Evolutionary conservation across 176 grass and related monocot genomes (phyloP).

Genomic region (Ampelocalamus luodianensis): DNA sequence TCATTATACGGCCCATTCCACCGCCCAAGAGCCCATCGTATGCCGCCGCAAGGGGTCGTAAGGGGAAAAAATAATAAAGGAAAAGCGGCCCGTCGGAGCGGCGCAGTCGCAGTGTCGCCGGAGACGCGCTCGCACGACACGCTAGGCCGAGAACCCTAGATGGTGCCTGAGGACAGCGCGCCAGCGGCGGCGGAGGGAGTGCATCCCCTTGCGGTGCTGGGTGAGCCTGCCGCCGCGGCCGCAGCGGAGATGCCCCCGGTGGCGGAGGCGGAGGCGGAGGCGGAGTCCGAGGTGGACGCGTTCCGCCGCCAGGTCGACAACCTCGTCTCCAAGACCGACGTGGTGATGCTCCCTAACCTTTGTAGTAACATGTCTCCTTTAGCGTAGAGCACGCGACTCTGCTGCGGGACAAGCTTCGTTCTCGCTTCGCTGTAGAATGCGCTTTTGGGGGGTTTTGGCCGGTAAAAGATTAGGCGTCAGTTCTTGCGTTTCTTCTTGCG

Average conservation of each 20-base stretch:
- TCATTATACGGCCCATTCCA: no score
- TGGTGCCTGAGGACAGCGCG: constrained; percentile 44
- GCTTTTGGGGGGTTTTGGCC: background rate
- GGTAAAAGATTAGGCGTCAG: background rate
- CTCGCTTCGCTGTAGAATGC: background rate
- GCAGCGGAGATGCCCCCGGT: background rate
- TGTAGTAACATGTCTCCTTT: background rate
- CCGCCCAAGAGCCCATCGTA: no score
- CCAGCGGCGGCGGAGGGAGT: constrained; percentile 13
- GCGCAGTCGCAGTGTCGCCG: background rate
- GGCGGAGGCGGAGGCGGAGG: constrained; percentile 1
- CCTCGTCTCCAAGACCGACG: constrained; percentile 56
- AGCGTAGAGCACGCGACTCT: background rate
- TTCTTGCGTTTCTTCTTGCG: background rate
- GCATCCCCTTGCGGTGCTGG: background rate
- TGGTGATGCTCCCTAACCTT: constrained; percentile 33
- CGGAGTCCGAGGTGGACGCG: constrained; percentile 39
- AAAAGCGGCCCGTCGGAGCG: background rate
- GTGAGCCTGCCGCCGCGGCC: background rate
- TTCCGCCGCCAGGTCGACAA: constrained; percentile 54
- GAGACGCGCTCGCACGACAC: background rate
- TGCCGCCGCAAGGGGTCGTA: background rate
- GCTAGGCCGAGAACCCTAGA: constrained; percentile 32
- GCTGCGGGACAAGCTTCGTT: background rate
- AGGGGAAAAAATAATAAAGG: background rate